Percentiles rank a stretch among this genome's conserved stretches.
phyloP scores from a whole-genome alignment of 2,329 filamentous ascomycete genomes.

The Penicillium sp. region DNA sequence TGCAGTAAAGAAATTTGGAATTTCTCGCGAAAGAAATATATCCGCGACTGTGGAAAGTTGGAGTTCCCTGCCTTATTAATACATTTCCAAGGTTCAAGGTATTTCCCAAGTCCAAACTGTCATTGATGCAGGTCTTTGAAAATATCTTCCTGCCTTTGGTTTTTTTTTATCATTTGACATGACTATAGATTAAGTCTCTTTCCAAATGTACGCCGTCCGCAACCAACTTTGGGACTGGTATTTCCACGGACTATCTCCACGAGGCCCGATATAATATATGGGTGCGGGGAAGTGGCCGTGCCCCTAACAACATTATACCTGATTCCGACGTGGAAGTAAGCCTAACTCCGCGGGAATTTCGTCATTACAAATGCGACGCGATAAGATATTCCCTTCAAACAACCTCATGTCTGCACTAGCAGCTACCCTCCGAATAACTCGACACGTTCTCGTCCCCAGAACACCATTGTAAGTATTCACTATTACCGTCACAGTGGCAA shows the following conservation, averaged over 20 bases:
- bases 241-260: neutral
- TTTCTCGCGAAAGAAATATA: too few species aligned
- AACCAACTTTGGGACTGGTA: neutral
- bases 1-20: too few species aligned
- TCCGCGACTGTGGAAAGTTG: too few species aligned
- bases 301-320: neutral
- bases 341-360: neutral
- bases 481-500: conserved; percentile 2
- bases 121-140: too few species aligned
- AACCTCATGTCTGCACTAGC: conserved; percentile 6
- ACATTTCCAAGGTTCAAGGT: too few species aligned
- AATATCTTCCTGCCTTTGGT: too few species aligned
- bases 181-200: too few species aligned
- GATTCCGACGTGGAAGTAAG: neutral
- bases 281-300: neutral
- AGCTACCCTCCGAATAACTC: neutral
- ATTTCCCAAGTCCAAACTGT: too few species aligned
- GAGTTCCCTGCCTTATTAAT: too few species aligned
- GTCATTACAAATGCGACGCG: neutral
- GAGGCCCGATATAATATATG: neutral
- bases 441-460: neutral
- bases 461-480: conserved; percentile 8
- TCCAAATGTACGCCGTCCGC: too few species aligned
- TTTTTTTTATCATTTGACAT: too few species aligned
- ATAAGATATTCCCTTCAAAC: neutral